These are phyloP conservation scores for Calonectria pauciramosa DNA, from an alignment of 2,329 filamentous ascomycete species.

Conservation along the genomic window DNA sequence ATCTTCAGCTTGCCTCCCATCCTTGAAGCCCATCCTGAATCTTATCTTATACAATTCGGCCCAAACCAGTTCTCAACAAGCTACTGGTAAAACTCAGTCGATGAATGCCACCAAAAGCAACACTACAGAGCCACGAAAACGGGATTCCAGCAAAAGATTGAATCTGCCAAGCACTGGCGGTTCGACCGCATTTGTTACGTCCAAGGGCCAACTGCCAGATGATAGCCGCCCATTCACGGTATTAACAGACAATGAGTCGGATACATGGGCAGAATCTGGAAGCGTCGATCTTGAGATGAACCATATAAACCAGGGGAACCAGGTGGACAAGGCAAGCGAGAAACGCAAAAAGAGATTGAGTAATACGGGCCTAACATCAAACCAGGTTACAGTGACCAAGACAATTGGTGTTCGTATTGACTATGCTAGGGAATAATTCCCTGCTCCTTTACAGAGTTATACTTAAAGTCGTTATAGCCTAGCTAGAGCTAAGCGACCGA, in stretches of 20 bases:
- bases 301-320: neutral
- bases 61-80: neutral
- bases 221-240: neutral
- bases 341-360: neutral
- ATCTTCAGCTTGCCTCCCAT: neutral
- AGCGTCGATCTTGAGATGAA: neutral
- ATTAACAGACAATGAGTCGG: neutral
- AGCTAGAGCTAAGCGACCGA: no score
- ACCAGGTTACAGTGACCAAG: neutral
- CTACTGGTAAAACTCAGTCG: neutral
- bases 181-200: neutral
- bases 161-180: neutral
- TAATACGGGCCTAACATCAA: neutral
- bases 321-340: neutral
- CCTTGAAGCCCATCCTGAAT: neutral
- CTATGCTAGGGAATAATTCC: neutral
- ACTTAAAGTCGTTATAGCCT: no score
- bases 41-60: neutral
- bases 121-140: neutral
- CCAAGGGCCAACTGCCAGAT: neutral
- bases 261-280: neutral
- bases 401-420: neutral
- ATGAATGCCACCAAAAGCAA: neutral
- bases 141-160: neutral
- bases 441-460: no score